Base-by-base conservation (phyloP, 768 basidiomycete genomes). In the Mycena vitilis region DNA sequence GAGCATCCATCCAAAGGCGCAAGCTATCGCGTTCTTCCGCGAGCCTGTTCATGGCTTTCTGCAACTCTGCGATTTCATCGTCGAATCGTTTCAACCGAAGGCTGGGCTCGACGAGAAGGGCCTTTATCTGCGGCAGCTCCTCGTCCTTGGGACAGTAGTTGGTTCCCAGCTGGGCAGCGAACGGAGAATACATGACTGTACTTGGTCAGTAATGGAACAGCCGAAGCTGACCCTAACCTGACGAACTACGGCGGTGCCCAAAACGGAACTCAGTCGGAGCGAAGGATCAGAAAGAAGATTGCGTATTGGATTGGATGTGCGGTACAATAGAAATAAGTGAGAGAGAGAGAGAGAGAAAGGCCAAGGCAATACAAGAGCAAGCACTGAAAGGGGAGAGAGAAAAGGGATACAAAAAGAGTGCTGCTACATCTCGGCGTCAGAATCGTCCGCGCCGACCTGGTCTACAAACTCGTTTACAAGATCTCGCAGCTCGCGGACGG, bases 391-490 rank as follows among this genome's bases (percentile, higher is more conserved):
- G 38, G 23, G 38, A 53, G 55, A 38, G 23, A 25, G 52, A 15
- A n/a, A 25, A 53, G 22, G 45, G 37, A 68, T 58, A 68, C 49
- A 63, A 38, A 57, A 12, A 55, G 45, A 56, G 16, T 4, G 48
- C 52, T 22, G 38, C 44, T 58, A 68, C 62, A 68, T 68, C 52
- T 68, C 63, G 16, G 54, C 68, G 34, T 69, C 68, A 10, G 58
- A 56, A 16, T 69, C 71, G 2, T 68, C 73, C 66, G 62, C 72
- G 25, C 74, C 75, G 48, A 92, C 87, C 73, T 95, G 93, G 8
- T 85, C 81, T 47, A 94, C 83, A 77, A 93, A 96, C 64, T 87
- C 86, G 20, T 79, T 79, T 23, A 94, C 84, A n/a, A 87, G 77
- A 11, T 79, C 81, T 62, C 84, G 71, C 60, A 96, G 78, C 70